Evolutionary conservation across 208 protist genomes (phyloP).

Genomic region (Crithidia mellificae): DNA sequence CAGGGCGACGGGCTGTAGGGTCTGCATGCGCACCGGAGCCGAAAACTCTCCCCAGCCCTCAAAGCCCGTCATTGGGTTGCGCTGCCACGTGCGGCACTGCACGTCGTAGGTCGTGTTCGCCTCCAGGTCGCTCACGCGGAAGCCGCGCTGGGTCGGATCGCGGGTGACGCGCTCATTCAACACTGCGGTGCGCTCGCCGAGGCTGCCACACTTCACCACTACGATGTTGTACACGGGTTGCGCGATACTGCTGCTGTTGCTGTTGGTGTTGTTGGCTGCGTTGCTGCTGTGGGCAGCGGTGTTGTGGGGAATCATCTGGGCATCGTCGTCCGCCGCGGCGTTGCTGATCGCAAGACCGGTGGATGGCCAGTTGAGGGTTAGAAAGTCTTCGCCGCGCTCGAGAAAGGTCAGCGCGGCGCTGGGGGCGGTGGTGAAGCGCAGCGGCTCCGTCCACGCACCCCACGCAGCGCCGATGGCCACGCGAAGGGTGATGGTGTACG

Average conservation of each 20-base stretch:
- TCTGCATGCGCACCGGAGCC: slow-evolving; percentile 58
- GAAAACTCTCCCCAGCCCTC: slow-evolving; percentile 87
- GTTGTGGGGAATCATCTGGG: no score
- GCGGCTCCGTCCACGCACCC: slow-evolving; percentile 85
- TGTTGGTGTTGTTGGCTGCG: neutral
- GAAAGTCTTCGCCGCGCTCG: slow-evolving; percentile 89
- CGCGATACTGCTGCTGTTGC: slow-evolving; percentile 13
- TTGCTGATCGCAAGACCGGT: slow-evolving; percentile 4
- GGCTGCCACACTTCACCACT: slow-evolving; percentile 42
- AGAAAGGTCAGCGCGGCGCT: slow-evolving; percentile 52
- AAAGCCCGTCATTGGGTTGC: slow-evolving; percentile 66
- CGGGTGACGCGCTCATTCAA: slow-evolving; percentile 59
- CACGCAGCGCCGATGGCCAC: slow-evolving; percentile 76
- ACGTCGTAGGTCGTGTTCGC: slow-evolving; percentile 81
- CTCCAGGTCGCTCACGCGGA: slow-evolving; percentile 68
- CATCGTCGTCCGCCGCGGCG: neutral
- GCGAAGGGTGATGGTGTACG: slow-evolving; percentile 74
- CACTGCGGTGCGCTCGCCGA: slow-evolving; percentile 41
- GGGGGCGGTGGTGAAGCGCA: slow-evolving; percentile 53
- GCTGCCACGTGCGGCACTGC: slow-evolving; percentile 72
- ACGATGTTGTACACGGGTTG: slow-evolving; percentile 47
- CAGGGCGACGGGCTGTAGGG: slow-evolving; percentile 71
- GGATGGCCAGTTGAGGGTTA: slow-evolving; percentile 69
- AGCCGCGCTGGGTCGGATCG: slow-evolving; percentile 49
- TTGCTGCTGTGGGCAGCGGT: slow-evolving; percentile 5